phyloP scores from a whole-genome alignment of 192 early-diverging fungal species.

The Rhizophlyctis rosea region DNA sequence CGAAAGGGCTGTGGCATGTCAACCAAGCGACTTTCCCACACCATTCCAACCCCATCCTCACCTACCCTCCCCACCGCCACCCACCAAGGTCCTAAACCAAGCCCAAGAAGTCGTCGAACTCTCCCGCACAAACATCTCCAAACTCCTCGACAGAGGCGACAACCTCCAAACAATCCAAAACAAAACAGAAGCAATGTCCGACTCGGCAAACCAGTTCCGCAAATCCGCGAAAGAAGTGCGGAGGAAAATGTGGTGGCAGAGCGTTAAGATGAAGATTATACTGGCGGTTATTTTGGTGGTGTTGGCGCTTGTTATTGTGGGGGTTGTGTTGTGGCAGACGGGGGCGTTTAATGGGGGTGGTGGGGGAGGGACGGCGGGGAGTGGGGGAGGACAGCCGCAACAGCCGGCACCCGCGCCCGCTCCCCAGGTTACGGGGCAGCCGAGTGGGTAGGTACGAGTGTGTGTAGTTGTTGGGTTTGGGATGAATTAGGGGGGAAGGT shows the following conservation, averaged over 20 bases:
- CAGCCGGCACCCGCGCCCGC: not conserved
- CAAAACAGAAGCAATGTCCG: not conserved
- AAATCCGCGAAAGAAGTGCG: not conserved
- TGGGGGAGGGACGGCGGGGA: not conserved
- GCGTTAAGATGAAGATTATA: not conserved
- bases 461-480: no score
- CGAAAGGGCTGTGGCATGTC: no score
- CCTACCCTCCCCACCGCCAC: no score
- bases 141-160: not conserved
- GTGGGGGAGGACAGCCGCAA: not conserved
- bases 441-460: no score
- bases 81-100: not conserved
- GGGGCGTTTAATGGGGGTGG: not conserved
- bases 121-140: not conserved
- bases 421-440: no score
- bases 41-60: no score
- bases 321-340: not conserved
- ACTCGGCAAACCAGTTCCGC: not conserved
- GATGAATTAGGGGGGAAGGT: no score
- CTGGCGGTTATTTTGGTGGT: not conserved
- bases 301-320: not conserved
- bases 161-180: not conserved
- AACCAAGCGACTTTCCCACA: no score
- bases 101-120: not conserved
- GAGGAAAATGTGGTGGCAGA: constrained; percentile 2